Evolutionary conservation across 768 basidiomycete genomes (phyloP).

Genomic region (Cystofilobasidium bisporidii): DNA sequence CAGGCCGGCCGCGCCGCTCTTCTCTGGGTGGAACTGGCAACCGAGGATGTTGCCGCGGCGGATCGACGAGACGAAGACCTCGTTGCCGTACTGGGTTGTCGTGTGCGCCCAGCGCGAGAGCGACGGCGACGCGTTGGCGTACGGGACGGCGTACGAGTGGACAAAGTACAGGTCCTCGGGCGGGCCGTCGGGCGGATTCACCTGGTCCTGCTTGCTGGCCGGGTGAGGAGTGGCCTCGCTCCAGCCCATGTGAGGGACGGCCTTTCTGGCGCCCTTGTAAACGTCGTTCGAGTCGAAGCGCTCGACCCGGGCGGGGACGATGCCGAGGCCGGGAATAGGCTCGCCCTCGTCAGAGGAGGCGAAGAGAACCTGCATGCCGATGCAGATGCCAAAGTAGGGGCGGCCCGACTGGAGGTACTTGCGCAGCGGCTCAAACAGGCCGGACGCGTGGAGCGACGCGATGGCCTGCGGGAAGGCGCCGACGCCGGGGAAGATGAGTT

Average conservation of each 20-base stretch:
- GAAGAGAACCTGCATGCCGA: slow-evolving; percentile 96
- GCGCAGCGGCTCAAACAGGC: slow-evolving; percentile 67
- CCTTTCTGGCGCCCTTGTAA: slow-evolving; percentile 32
- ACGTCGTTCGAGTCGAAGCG: slow-evolving; percentile 46
- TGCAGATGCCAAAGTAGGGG: slow-evolving; percentile 91
- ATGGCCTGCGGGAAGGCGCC: slow-evolving; percentile 87
- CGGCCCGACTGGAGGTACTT: slow-evolving; percentile 74
- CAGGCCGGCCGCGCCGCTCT: slow-evolving; percentile 81
- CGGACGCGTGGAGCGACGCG: slow-evolving; percentile 58
- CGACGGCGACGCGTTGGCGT: slow-evolving; percentile 38
- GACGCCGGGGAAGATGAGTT: slow-evolving; percentile 92
- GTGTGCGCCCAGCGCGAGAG: slow-evolving; percentile 68
- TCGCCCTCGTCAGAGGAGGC: slow-evolving; percentile 61
- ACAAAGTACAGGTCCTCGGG: slow-evolving; percentile 87
- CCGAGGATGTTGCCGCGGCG: slow-evolving; percentile 77
- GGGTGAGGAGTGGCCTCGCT: slow-evolving; percentile 51
- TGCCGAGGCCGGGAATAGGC: slow-evolving; percentile 57
- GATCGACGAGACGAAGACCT: slow-evolving; percentile 77
- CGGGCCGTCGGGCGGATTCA: slow-evolving; percentile 41
- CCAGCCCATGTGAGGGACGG: slow-evolving; percentile 97
- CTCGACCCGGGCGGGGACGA: slow-evolving; percentile 73
- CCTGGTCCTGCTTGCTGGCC: slow-evolving; percentile 47
- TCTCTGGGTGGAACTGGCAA: slow-evolving; percentile 97
- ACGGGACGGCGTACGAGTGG: slow-evolving; percentile 77
- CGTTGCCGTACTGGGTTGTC: slow-evolving; percentile 86